phyloP scores from a whole-genome alignment of 192 early-diverging fungal genomes.

The Coemansia sp. region DNA sequence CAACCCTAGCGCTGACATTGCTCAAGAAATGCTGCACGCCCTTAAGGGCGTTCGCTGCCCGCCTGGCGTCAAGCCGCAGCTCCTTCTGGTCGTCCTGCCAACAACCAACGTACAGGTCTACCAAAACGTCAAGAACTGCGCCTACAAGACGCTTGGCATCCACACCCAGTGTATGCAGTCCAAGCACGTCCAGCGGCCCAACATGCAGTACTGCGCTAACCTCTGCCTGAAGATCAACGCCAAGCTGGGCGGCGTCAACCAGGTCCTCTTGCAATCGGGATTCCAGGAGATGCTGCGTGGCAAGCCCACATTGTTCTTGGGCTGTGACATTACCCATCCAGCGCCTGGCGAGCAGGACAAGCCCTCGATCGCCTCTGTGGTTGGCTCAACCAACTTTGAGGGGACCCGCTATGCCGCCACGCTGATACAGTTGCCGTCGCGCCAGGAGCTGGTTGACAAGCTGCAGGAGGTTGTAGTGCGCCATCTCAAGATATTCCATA shows the following conservation, averaged over 20 bases:
- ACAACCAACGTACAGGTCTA: slow-evolving; percentile 80
- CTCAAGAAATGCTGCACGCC: slow-evolving; percentile 66
- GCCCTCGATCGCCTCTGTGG: slow-evolving; percentile 78
- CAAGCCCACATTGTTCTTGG: slow-evolving; percentile 87
- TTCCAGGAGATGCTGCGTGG: slow-evolving; percentile 56
- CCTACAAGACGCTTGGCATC: slow-evolving; percentile 86
- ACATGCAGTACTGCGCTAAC: slow-evolving; percentile 93
- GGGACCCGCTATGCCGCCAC: slow-evolving; percentile 66
- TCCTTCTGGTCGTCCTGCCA: slow-evolving; percentile 81
- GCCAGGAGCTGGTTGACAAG: slow-evolving; percentile 74
- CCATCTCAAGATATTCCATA: slow-evolving; percentile 67
- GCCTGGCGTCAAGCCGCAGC: slow-evolving; percentile 65
- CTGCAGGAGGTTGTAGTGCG: slow-evolving; percentile 63
- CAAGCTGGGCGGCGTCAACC: slow-evolving; percentile 91
- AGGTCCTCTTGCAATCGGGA: slow-evolving; percentile 56
- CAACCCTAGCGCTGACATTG: slow-evolving; percentile 66
- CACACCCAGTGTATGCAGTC: slow-evolving; percentile 91
- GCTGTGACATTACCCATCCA: slow-evolving; percentile 90
- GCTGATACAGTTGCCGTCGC: slow-evolving; percentile 68
- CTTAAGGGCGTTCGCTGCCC: slow-evolving; percentile 68
- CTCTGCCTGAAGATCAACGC: slow-evolving; percentile 93
- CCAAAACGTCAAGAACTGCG: slow-evolving; percentile 84
- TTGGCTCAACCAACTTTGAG: slow-evolving; percentile 66
- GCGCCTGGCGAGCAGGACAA: slow-evolving; percentile 64
- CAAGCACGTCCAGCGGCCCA: slow-evolving; percentile 74